Base-by-base conservation (phyloP, 2,329 filamentous ascomycete genomes). In the Botrytis paeoniae region DNA sequence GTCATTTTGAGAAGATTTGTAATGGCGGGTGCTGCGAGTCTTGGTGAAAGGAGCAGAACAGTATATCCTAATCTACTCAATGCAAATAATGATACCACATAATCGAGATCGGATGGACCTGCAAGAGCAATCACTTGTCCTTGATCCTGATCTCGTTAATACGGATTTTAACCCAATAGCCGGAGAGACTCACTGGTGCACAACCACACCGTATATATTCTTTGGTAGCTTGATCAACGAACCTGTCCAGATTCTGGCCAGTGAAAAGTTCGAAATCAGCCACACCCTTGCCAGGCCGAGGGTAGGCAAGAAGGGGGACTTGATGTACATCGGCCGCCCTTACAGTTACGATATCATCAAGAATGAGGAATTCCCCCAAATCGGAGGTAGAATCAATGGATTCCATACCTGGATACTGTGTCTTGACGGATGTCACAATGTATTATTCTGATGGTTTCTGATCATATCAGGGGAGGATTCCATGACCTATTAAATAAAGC, bases 51-150 rank as follows among this genome's bases (percentile, higher is more conserved):
- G 43, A 88, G 83, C 4, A 89, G 80, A 7, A 83, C 82, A 0
- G 86, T 83, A 80, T 86, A 87, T 9, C 87, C 87, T 65, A 89
- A 80, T 71, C 86, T 83, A 39, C 83, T 84, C 45, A 89, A 77
- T 5, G 85, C 86, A 43, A 88, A 82, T 25, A 87, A 80, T 20
- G 85, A 84, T 37, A 87, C 81, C 59, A 88, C 81, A 74, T 86
- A 86, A 72, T 86, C 84, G 39, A 89, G 81, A 72, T 76, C 73
- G 37, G 74, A 75, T 7, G 60, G 78, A 64, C 32, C 78, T 73
- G 75, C 80, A 54, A 75, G 80, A 74, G 57, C 75, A 79, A 39
- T 76, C 29, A n/a, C 75, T 32, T 60, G 22, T 32, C 48, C 65
- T 65, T 65, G 66, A 29, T 45, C 65, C 73, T 51, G n/a, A 59